Conservation (phyloP, 768 basidiomycete genomes). For the Hebeloma cylindrosporum region DNA sequence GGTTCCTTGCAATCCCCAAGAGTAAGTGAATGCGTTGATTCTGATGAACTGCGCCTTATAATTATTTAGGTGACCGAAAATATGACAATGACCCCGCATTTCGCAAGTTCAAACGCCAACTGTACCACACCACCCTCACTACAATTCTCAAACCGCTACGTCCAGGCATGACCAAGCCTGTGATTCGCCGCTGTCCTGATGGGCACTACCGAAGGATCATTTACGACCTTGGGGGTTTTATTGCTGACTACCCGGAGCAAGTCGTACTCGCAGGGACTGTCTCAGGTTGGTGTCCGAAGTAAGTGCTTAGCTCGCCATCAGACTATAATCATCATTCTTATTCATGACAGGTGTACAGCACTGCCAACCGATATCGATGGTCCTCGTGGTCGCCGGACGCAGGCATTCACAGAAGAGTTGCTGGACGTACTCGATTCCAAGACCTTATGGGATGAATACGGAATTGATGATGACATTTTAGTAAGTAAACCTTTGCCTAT, state of each 20-base stretch:
- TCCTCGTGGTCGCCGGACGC: slow-evolving; percentile 14
- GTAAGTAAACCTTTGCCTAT: too few species aligned
- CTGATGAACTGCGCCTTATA: background rate
- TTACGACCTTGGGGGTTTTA: slow-evolving; percentile 34
- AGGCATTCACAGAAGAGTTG: slow-evolving; percentile 20
- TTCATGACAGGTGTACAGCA: slow-evolving; percentile 24
- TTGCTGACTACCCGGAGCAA: slow-evolving; percentile 40
- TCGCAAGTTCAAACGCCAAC: slow-evolving; percentile 26
- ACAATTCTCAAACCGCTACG: slow-evolving; percentile 23
- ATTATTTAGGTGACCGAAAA: background rate
- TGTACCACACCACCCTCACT: slow-evolving; percentile 30
- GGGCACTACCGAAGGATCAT: slow-evolving; percentile 28
- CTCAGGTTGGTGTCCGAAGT: slow-evolving; percentile 30
- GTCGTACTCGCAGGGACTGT: slow-evolving; percentile 30
- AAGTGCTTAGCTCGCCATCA: slow-evolving; percentile 7
- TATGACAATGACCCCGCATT: slow-evolving; percentile 19
- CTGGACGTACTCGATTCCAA: slow-evolving; percentile 18
- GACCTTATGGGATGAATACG: slow-evolving; percentile 31
- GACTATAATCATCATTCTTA: slow-evolving; percentile 9
- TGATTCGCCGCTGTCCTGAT: slow-evolving; percentile 28
- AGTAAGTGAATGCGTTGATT: background rate
- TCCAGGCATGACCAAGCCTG: slow-evolving; percentile 27
- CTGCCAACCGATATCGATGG: slow-evolving; percentile 23
- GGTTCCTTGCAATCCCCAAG: slow-evolving; percentile 9
- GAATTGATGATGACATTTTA: slow-evolving; percentile 27